A percentile compares a stretch with the other conserved stretches of the same genome.
phyloP scores from a whole-genome alignment of 1,139 yeast species.

The Blastobotrys ciferrii region DNA sequence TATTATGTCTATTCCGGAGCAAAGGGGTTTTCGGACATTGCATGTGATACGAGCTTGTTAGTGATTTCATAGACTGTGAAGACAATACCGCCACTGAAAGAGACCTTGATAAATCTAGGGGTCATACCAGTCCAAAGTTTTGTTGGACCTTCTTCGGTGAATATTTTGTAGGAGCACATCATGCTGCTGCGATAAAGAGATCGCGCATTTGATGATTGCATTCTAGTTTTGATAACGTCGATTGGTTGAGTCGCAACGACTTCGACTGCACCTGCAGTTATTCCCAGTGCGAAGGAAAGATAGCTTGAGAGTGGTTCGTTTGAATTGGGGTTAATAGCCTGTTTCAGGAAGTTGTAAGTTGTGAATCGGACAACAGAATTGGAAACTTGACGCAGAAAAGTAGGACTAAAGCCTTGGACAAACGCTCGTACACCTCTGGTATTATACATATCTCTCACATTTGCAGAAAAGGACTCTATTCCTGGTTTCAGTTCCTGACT shows the following conservation, averaged over 20 bases:
- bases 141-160: conserved; percentile 63
- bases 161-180: conserved; percentile 69
- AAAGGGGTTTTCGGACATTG: conserved; percentile 53
- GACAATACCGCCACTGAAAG: conserved; percentile 77
- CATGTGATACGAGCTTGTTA: conserved; percentile 34
- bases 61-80: conserved; percentile 54
- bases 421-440: conserved; percentile 80
- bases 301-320: conserved; percentile 31
- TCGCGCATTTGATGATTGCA: conserved; percentile 72
- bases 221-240: conserved; percentile 84
- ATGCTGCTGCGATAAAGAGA: conserved; percentile 60
- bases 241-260: conserved; percentile 84
- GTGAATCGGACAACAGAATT: conserved; percentile 83
- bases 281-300: conserved; percentile 32
- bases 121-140: conserved; percentile 73
- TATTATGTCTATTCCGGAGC: conserved; percentile 28
- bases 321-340: conserved; percentile 40
- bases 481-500: conserved; percentile 21
- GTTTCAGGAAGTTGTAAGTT: conserved; percentile 74
- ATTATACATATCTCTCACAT: conserved; percentile 52
- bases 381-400: conserved; percentile 73
- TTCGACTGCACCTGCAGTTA: conserved; percentile 57
- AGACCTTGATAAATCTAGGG: conserved; percentile 76
- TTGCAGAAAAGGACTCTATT: conserved; percentile 28
- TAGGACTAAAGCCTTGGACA: conserved; percentile 77